Percentiles rank a stretch among this genome's conserved stretches.
These are phyloP conservation scores for Xerocomellus amylosporus DNA, from an alignment of 768 basidiomycete species.

Conservation along the genomic window DNA sequence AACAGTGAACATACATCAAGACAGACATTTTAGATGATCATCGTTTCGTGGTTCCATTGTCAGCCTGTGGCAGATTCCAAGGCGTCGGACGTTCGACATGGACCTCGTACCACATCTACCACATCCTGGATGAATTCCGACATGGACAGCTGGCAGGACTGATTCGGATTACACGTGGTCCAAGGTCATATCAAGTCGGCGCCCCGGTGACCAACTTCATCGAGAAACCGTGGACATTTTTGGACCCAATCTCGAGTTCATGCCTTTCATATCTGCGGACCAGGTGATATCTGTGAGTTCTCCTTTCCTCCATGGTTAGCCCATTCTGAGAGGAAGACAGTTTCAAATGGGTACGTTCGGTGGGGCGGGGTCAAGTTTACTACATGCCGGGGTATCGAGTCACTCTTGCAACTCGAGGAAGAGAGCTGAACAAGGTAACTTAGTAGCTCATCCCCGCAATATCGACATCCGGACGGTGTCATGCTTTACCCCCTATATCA, in stretches of 20 bases:
- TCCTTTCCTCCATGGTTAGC: background rate
- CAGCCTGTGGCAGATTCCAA: background rate
- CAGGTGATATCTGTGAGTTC: slow-evolving; percentile 4
- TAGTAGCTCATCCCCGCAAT: background rate
- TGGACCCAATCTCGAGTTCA: background rate
- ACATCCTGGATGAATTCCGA: background rate
- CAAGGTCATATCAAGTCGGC: background rate
- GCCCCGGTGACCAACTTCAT: background rate
- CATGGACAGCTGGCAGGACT: background rate
- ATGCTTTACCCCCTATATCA: background rate
- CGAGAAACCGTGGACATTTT: background rate
- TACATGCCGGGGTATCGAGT: background rate
- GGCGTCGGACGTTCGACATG: background rate
- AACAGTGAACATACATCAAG: background rate
- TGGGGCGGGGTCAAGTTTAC: background rate
- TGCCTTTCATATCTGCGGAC: slow-evolving; percentile 18
- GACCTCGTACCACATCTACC: background rate
- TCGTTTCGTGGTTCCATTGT: background rate
- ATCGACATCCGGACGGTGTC: background rate
- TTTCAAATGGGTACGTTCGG: background rate
- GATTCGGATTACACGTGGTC: slow-evolving; percentile 9
- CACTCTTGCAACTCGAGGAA: background rate
- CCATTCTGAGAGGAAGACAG: background rate
- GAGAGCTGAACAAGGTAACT: background rate
- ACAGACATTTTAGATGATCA: background rate